phyloP scores from a whole-genome alignment of 768 basidiomycete genomes.

The Mycena venus region DNA sequence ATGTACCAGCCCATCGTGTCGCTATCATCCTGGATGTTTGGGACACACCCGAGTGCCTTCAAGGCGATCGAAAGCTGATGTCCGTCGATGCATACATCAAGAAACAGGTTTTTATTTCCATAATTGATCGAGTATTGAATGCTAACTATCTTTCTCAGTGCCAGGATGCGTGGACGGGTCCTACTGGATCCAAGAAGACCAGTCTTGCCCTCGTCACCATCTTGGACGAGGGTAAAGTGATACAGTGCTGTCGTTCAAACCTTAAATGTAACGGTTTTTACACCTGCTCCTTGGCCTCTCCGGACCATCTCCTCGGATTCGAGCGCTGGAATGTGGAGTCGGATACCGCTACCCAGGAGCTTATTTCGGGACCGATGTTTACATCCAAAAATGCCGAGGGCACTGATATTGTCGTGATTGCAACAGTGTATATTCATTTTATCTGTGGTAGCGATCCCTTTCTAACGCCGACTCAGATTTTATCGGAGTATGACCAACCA shows the following conservation, averaged over 20 bases:
- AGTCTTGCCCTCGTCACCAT: neutral
- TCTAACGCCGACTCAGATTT: neutral
- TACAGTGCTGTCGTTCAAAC: neutral
- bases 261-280: no score
- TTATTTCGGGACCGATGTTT: neutral
- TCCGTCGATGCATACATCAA: no score
- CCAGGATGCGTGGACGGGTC: neutral
- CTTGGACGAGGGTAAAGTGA: neutral
- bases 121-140: no score
- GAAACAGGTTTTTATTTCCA: no score
- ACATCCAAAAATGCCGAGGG: neutral
- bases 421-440: neutral
- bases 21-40: no score
- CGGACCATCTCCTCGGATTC: no score
- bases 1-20: no score
- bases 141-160: neutral
- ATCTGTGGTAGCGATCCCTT: neutral
- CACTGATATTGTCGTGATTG: neutral
- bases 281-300: no score
- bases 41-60: no score
- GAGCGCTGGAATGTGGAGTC: neutral
- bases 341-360: neutral
- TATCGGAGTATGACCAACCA: neutral
- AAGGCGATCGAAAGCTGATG: no score
- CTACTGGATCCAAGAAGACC: neutral